A percentile compares a stretch with the other conserved stretches of the same genome.
Conservation (phyloP, 148 eudicot species). For the Persicaria maculosa region DNA sequence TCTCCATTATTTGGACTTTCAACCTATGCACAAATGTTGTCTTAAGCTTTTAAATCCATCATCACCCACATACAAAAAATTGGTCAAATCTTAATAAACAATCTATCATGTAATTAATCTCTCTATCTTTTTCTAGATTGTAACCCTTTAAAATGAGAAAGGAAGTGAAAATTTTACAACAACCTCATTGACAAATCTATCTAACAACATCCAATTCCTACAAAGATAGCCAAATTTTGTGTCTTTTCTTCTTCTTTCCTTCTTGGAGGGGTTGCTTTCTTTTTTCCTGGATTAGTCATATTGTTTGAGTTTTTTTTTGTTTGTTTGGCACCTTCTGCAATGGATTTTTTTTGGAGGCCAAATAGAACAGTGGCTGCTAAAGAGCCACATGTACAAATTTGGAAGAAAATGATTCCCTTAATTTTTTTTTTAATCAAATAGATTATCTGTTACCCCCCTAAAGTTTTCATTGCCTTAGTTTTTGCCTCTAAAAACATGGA, state of each 20-base stretch:
- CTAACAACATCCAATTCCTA: neutral
- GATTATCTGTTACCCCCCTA: neutral
- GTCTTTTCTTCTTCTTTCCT: neutral
- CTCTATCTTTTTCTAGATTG: too few relatives aligned
- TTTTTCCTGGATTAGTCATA: constrained; percentile 11
- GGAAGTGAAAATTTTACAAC: neutral
- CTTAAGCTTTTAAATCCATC: too few relatives aligned
- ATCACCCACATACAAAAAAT: neutral
- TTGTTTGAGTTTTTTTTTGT: neutral
- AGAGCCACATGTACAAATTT: constrained; percentile 7
- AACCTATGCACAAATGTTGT: neutral
- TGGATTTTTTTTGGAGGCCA: neutral
- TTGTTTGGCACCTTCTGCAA: neutral
- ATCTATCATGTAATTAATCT: neutral
- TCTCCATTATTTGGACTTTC: constrained; percentile 4
- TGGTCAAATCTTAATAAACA: neutral
- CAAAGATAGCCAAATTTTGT: neutral
- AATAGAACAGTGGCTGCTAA: constrained; percentile 5
- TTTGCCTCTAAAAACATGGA: constrained; percentile 7
- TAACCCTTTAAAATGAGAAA: neutral
- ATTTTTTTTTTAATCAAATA: neutral
- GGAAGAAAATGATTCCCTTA: neutral
- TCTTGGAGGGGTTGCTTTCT: neutral
- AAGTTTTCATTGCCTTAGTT: neutral
- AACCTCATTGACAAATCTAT: neutral